Base-by-base conservation (phyloP, 768 basidiomycete genomes). In the Piloderma croceum region DNA sequence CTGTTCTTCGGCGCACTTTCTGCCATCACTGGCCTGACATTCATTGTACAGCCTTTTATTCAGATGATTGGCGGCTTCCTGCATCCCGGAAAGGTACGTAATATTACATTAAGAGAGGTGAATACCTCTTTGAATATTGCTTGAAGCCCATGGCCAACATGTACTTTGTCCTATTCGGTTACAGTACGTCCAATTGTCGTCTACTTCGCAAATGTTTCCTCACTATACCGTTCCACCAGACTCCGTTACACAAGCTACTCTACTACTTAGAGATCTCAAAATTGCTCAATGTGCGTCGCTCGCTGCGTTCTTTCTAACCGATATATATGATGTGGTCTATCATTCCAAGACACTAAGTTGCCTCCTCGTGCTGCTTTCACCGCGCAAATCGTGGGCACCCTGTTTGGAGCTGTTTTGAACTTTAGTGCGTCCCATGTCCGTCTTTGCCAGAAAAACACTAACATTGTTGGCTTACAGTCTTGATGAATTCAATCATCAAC, bases 401-500 rank as follows among this genome's bases (percentile, higher is more conserved):
- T 76, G 22, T 55, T 77, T 39, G 74, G 73, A 47, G 60, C 68
- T 25, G 47, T 72, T 38, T 51, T 74, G 35, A 73, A 71, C 52
- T 75, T 68, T 39, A 44, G 73, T 71, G 34, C 33, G 63, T 37
- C 21, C 6, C 9, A 19, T 31, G 13, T 3, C 15, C 11, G 10
- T 13, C 7, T 9, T 3, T 17, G 27, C 36, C 17, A 9, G 24
- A 27, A 5, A 15, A 10, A 42, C 18, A 6, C 12, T 31, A 6
- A 31, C 36, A 18, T 33, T 24, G 6, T 22, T 31, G 19, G 34
- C 33, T 48, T n/a, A 37, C 21, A 20, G 2, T 79, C 32, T 50
- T 82, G 38, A 79, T 79, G 78, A 78, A 75, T 46, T 67, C 68
- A 2, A 74, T 82, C 43, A 67, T 82, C 51, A 62, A 66, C 37